phyloP scores from a whole-genome alignment of 2,329 filamentous ascomycete species.

The Xylaria sp. region DNA sequence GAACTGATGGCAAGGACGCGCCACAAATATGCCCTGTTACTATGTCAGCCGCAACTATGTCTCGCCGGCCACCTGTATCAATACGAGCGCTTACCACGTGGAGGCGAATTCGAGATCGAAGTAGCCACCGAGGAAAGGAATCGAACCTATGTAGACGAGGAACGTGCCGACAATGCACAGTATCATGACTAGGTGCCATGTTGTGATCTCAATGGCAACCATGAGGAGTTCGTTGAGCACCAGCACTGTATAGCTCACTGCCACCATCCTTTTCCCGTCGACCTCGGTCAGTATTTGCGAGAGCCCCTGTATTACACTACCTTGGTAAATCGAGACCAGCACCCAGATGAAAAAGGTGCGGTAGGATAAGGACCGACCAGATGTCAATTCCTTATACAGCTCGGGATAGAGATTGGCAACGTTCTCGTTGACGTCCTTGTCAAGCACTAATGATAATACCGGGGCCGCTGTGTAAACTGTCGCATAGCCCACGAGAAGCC shows the following conservation, averaged over 20 bases:
- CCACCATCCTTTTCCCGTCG: conserved; percentile 80
- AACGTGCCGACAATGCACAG: conserved; percentile 84
- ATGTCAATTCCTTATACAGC: conserved; percentile 96
- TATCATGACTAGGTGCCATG: conserved; percentile 96
- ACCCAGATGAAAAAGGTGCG: conserved; percentile 98
- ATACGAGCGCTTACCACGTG: conserved; percentile 64
- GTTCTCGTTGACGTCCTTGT: conserved; percentile 93
- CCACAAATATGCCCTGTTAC: conserved; percentile 82
- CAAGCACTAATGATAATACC: conserved; percentile 91
- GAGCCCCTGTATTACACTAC: conserved; percentile 93
- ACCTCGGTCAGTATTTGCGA: conserved; percentile 87
- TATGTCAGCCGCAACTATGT: conserved; percentile 29
- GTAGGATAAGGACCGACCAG: conserved; percentile 86
- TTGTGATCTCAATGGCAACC: conserved; percentile 96
- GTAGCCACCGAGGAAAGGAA: conserved; percentile 90
- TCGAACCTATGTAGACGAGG: conserved; percentile 79
- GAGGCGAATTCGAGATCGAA: conserved; percentile 86
- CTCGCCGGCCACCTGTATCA: neutral
- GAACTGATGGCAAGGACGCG: conserved; percentile 82
- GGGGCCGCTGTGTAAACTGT: conserved; percentile 95
- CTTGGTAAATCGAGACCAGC: conserved; percentile 93
- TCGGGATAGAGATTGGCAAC: conserved; percentile 96
- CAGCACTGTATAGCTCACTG: conserved; percentile 90
- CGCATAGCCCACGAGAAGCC: conserved; percentile 95
- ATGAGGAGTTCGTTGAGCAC: conserved; percentile 96